Conservation (phyloP, 1,284 basidiomycete species). For the Ustilago nuda region DNA sequence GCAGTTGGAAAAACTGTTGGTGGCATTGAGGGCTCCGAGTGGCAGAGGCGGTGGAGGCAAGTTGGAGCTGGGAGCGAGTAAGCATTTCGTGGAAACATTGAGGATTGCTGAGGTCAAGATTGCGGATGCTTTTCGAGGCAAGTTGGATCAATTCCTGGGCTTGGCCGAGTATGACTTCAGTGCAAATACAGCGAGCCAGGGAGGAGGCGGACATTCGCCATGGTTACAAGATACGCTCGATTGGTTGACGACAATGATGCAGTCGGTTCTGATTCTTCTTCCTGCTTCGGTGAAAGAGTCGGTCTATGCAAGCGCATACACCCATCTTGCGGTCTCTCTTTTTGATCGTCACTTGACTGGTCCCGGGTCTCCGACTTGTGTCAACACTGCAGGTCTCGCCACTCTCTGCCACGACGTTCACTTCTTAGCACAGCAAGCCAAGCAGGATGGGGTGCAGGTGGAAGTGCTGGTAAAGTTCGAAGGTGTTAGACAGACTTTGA, state of each 20-base stretch:
- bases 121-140: conserved; percentile 84
- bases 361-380: conserved; percentile 17
- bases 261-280: conserved; percentile 84
- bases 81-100: conserved; percentile 79
- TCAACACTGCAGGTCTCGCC: conserved; percentile 24
- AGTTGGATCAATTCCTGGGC: conserved; percentile 96
- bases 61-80: conserved; percentile 77
- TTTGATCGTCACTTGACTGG: conserved; percentile 74
- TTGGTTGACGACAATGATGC: conserved; percentile 95
- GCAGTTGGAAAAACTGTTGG: conserved; percentile 88
- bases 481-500: not conserved
- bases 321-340: conserved; percentile 85
- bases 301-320: conserved; percentile 85
- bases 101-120: conserved; percentile 81
- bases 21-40: conserved; percentile 77
- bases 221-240: conserved; percentile 95
- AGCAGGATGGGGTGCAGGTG: conserved; percentile 13
- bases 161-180: conserved; percentile 95
- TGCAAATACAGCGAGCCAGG: conserved; percentile 69
- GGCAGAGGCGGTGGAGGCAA: conserved; percentile 76
- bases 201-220: conserved; percentile 76
- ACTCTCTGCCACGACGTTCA: conserved; percentile 46
- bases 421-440: conserved; percentile 50
- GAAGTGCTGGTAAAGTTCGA: not conserved
- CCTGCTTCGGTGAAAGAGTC: conserved; percentile 83